Base-by-base conservation (phyloP, 2,329 filamentous ascomycete genomes). In the Eutypa lata region DNA sequence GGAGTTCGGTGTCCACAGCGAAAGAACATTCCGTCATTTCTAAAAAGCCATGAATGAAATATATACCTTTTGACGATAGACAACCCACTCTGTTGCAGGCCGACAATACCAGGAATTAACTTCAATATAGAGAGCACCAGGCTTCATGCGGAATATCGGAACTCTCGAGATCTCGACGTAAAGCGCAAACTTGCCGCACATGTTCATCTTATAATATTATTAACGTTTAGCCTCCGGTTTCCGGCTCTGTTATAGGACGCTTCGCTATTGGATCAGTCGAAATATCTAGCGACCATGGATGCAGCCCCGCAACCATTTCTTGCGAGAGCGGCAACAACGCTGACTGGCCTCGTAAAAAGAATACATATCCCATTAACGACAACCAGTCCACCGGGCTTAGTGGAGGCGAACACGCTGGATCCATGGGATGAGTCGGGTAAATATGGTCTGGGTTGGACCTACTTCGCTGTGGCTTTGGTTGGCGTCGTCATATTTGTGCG, bases 361-460 rank as follows among this genome's bases (percentile, higher is more conserved):
- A 84, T 87, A 64, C 65, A 76, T 47, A 86, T 87, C 54, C 82
- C 83, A 2, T 71, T 84, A 49, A 84, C 80, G 19, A 68, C 82
- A 2, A 79, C 78, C 28, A 86, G 82, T 56, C 82, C 83, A 1
- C 75, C 83, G 1, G 84, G 84, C 14, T 73, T 87, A 31, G 72
- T 86, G 43, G 80, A 87, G 68, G 84, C 84, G 19, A 71, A 84
- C 57, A 82, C 78, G 1, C 74, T 86, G 53, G 92, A 97, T 68
- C 90, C 92, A 22, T 97, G 89, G 88, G 80, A 70, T 24, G 75
- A 90, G 65, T 86, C 91, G 21, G 90, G 88, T 44, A 95, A 96
- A 74, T 96, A 97, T 73, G 91, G 81, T 2, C 74, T 90, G 49
- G 90, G 88, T 53, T 96, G 91, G 85, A 90, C 93, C 14, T 96